Conservation (phyloP, 495 filamentous ascomycete species). For the Polyplosphaeria fusca region DNA sequence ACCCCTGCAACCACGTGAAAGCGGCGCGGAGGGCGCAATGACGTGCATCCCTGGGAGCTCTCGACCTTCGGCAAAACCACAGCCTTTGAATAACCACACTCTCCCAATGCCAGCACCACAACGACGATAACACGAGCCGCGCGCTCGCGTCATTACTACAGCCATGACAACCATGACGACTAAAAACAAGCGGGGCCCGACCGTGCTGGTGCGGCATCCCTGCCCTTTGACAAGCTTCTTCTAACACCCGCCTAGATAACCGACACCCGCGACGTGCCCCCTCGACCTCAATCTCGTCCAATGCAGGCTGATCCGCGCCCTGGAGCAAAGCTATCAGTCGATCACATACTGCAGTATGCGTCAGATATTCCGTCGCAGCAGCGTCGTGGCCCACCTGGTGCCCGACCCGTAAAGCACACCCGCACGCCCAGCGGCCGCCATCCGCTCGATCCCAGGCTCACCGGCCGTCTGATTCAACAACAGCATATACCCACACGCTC, state of each 20-base stretch:
- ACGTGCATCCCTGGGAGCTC: background rate
- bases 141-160: background rate
- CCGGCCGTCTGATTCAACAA: slow-evolving; percentile 36
- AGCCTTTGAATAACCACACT: background rate
- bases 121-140: background rate
- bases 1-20: too few relatives aligned
- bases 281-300: slow-evolving; percentile 37
- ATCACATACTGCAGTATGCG: slow-evolving; percentile 90
- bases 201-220: slow-evolving; percentile 50
- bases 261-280: slow-evolving; percentile 55
- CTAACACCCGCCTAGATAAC: slow-evolving; percentile 49
- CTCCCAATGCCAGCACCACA: slow-evolving; percentile 1
- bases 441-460: slow-evolving; percentile 42
- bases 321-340: slow-evolving; percentile 79
- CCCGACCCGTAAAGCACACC: slow-evolving; percentile 47
- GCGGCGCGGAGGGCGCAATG: background rate
- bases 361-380: slow-evolving; percentile 95
- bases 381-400: slow-evolving; percentile 67
- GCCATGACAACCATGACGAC: slow-evolving; percentile 31
- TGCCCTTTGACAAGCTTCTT: slow-evolving; percentile 4
- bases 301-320: slow-evolving; percentile 31
- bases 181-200: slow-evolving; percentile 51
- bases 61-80: background rate
- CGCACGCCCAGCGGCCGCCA: slow-evolving; percentile 48
- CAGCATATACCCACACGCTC: slow-evolving; percentile 76